A percentile compares a stretch with the other conserved stretches of the same genome.
These are phyloP conservation scores for Aureobasidium sp. DNA, from an alignment of 2,329 filamentous ascomycete species.

Conservation along the genomic window DNA sequence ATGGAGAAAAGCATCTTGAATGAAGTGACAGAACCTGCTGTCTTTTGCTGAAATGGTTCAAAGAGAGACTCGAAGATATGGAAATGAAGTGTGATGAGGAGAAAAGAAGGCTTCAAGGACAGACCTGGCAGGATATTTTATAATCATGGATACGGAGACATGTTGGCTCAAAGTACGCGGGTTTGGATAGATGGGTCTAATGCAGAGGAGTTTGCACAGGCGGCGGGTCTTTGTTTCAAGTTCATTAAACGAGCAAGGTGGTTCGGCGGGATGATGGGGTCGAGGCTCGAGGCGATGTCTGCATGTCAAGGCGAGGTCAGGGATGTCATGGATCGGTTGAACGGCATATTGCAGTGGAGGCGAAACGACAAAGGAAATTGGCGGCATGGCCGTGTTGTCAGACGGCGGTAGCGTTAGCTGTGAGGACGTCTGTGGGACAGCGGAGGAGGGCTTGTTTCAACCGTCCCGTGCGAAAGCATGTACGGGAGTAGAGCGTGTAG, in stretches of 20 bases:
- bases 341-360: neutral
- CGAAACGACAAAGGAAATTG: neutral
- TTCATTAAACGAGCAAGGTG: slow-evolving; percentile 13
- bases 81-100: neutral
- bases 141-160: neutral
- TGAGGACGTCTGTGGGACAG: neutral
- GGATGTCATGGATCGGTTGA: neutral
- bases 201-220: slow-evolving; percentile 12
- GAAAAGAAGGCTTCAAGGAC: neutral
- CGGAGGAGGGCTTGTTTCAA: neutral
- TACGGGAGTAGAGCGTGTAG: too few species aligned
- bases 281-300: neutral
- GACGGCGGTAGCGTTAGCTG: neutral
- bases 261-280: neutral
- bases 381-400: neutral
- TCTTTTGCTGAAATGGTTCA: neutral
- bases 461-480: too few species aligned
- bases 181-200: slow-evolving; percentile 1
- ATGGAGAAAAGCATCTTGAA: slow-evolving; percentile 19
- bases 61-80: neutral
- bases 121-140: slow-evolving; percentile 6
- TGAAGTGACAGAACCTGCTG: slow-evolving; percentile 17
- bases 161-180: neutral
- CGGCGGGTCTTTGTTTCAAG: slow-evolving; percentile 12
- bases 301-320: slow-evolving; percentile 1